Conservation (phyloP, 305 asterid genomes). For the Fraxinus xanthoxyloides region DNA sequence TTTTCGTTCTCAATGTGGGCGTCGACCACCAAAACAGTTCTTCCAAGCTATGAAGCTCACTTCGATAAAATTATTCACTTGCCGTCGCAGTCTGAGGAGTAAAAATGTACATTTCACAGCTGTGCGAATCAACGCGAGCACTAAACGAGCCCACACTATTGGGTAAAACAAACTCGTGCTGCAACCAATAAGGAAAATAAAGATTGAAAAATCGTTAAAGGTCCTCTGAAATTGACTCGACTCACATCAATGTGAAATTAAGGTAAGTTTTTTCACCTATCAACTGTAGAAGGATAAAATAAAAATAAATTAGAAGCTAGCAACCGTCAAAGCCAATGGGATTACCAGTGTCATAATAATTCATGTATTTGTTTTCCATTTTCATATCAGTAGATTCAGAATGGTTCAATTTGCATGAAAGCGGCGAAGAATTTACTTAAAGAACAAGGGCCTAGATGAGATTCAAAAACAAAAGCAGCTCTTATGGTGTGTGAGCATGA, state of each 20-base stretch:
- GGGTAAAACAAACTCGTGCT: slow-evolving; percentile 40
- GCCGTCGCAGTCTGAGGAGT: slow-evolving; percentile 21
- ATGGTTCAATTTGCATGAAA: background rate
- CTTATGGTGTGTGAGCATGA: background rate
- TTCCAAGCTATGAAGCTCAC: background rate
- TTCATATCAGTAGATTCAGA: background rate
- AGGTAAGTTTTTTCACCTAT: background rate
- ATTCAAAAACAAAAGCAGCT: background rate
- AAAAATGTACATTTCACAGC: slow-evolving; percentile 42
- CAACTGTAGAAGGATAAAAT: background rate
- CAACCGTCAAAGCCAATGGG: background rate
- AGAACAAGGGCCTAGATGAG: background rate
- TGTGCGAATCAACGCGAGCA: slow-evolving; percentile 43
- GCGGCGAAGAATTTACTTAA: background rate
- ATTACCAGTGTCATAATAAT: background rate
- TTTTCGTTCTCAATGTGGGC: background rate
- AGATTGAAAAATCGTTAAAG: background rate
- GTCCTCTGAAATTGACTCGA: background rate
- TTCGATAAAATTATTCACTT: background rate
- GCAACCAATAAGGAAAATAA: slow-evolving; percentile 14
- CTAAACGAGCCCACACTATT: slow-evolving; percentile 32
- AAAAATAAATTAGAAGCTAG: background rate
- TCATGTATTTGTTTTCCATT: background rate
- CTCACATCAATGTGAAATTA: background rate
- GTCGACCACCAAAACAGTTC: background rate